Percentiles rank a stretch among this genome's conserved stretches.
Evolutionary conservation across 2,329 filamentous ascomycete species (phyloP).

Genomic region (Venturia pyrina): DNA sequence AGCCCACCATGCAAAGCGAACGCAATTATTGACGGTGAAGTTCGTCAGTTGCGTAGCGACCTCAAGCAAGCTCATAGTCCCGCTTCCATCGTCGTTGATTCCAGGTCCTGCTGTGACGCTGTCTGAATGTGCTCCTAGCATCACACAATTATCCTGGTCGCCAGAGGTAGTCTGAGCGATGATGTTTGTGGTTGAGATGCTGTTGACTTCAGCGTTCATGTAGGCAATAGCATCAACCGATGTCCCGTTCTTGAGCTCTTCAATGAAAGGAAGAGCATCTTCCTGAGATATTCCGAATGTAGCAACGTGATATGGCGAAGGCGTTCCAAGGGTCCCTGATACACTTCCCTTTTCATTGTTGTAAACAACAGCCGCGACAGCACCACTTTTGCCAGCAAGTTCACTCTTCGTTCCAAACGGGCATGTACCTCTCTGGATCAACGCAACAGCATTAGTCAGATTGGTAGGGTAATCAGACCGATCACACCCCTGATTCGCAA

Average conservation of each 20-base stretch:
- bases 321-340: slow-evolving; percentile 53
- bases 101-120: slow-evolving; percentile 27
- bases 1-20: slow-evolving; percentile 30
- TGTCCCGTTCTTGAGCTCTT: slow-evolving; percentile 39
- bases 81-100: slow-evolving; percentile 32
- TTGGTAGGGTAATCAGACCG: slow-evolving; percentile 7
- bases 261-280: slow-evolving; percentile 47
- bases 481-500: slow-evolving; percentile 19
- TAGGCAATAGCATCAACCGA: slow-evolving; percentile 16
- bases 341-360: slow-evolving; percentile 57
- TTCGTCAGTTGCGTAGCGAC: slow-evolving; percentile 28
- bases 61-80: slow-evolving; percentile 27
- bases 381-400: slow-evolving; percentile 43
- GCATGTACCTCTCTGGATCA: slow-evolving; percentile 12
- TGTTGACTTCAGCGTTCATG: slow-evolving; percentile 13
- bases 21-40: slow-evolving; percentile 28
- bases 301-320: slow-evolving; percentile 48
- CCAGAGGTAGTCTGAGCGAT: slow-evolving; percentile 28
- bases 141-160: slow-evolving; percentile 25
- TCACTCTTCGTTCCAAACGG: slow-evolving; percentile 10
- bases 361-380: slow-evolving; percentile 62
- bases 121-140: slow-evolving; percentile 29
- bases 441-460: slow-evolving; percentile 4
- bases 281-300: slow-evolving; percentile 56
- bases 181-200: slow-evolving; percentile 20